Evolutionary conservation across 2,329 filamentous ascomycete genomes (phyloP).

Genomic region (Cladosporium sphaerospermum): DNA sequence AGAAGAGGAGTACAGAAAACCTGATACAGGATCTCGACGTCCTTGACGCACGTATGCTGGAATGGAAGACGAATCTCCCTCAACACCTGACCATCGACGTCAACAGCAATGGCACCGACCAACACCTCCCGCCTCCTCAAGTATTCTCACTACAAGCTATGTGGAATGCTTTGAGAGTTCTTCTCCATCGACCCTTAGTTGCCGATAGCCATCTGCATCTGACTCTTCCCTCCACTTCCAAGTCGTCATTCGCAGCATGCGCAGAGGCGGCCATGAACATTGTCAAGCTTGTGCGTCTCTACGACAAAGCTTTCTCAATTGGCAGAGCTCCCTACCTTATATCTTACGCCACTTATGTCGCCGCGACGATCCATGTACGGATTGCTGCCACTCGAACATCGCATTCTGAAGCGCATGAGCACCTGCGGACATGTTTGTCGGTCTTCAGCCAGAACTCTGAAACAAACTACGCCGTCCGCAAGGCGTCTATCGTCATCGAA

Average conservation of each 20-base stretch:
- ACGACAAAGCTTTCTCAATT: slow-evolving; percentile 42
- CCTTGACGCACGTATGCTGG: neutral
- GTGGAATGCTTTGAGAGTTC: slow-evolving; percentile 47
- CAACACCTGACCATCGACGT: slow-evolving; percentile 2
- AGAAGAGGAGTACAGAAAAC: slow-evolving; percentile 3
- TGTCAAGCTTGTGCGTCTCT: slow-evolving; percentile 38
- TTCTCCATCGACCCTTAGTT: slow-evolving; percentile 50
- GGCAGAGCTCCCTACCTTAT: slow-evolving; percentile 47
- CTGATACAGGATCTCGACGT: neutral
- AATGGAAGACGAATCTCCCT: slow-evolving; percentile 1
- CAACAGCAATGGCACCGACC: neutral
- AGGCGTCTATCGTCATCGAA: slow-evolving; percentile 41
- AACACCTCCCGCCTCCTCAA: slow-evolving; percentile 7
- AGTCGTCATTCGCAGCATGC: slow-evolving; percentile 41
- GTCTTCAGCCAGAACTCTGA: slow-evolving; percentile 46
- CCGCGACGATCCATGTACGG: slow-evolving; percentile 48
- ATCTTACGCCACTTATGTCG: slow-evolving; percentile 51
- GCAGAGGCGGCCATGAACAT: slow-evolving; percentile 43
- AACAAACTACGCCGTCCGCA: slow-evolving; percentile 45
- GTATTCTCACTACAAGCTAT: slow-evolving; percentile 30
- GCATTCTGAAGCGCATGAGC: slow-evolving; percentile 35
- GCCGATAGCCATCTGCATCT: slow-evolving; percentile 45
- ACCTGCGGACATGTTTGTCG: slow-evolving; percentile 40
- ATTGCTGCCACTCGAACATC: slow-evolving; percentile 43
- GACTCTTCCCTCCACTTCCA: slow-evolving; percentile 34